Conservation (phyloP, 768 basidiomycete species). For the Agrocybe praecox region DNA sequence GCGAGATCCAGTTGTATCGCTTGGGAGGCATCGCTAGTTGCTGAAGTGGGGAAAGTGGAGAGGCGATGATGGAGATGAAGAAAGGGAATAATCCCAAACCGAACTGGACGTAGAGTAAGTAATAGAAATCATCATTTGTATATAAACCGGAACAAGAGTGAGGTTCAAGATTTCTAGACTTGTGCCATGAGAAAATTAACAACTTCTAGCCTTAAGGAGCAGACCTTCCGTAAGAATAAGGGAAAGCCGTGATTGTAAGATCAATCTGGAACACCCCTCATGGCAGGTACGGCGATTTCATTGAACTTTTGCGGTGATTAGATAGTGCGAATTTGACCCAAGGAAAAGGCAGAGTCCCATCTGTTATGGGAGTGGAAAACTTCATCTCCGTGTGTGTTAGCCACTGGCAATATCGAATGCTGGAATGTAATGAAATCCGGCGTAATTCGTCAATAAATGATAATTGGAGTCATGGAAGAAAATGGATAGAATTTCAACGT, state of each 20-base stretch:
- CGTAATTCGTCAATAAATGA: too few species aligned
- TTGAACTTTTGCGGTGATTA: background rate
- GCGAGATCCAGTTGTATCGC: slow-evolving; percentile 13
- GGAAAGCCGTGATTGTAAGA: background rate
- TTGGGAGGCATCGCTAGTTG: slow-evolving; percentile 10
- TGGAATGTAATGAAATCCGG: too few species aligned
- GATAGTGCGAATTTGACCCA: too few species aligned
- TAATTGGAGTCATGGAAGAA: too few species aligned
- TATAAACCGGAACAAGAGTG: slow-evolving; percentile 2
- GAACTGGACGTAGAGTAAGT: background rate
- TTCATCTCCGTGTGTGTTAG: too few species aligned
- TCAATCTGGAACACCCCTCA: background rate
- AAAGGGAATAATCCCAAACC: background rate
- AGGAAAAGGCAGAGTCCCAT: too few species aligned
- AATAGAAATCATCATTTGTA: slow-evolving; percentile 1
- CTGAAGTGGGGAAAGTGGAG: background rate
- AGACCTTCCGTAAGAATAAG: background rate
- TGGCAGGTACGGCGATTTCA: background rate
- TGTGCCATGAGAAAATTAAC: background rate
- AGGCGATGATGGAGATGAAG: background rate
- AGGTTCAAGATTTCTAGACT: slow-evolving; percentile 6
- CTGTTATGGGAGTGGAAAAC: too few species aligned
- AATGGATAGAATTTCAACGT: too few species aligned
- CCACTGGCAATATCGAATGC: too few species aligned
- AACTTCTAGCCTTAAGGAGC: background rate